A percentile compares a stretch with the other conserved stretches of the same genome.
Evolutionary conservation across 805 yeast species (phyloP).

Genomic region (Candida awuae): DNA sequence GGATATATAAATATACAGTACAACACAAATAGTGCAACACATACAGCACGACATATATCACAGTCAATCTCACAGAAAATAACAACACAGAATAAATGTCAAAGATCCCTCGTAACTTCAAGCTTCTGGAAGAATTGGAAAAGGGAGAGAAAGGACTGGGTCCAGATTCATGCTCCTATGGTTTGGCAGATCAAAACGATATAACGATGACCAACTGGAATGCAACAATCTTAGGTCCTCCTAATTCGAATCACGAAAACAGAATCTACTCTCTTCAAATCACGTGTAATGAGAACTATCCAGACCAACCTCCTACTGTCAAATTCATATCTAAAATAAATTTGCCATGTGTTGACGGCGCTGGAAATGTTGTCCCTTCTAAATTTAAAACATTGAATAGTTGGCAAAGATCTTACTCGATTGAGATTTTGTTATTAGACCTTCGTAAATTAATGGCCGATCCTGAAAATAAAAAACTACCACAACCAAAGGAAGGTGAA

Average conservation of each 20-base stretch:
- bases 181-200: conserved; percentile 83
- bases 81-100: conserved; percentile 17
- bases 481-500: conserved; percentile 89
- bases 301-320: conserved; percentile 82
- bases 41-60: not conserved
- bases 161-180: conserved; percentile 94
- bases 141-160: conserved; percentile 98
- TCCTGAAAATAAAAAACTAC: conserved; percentile 69
- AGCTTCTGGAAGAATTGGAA: conserved; percentile 90
- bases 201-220: conserved; percentile 94
- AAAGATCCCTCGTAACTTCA: conserved; percentile 75
- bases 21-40: too few species aligned
- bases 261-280: conserved; percentile 80
- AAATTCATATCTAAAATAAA: conserved; percentile 77
- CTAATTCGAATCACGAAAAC: conserved; percentile 74
- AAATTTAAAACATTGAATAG: conserved; percentile 61
- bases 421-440: conserved; percentile 89
- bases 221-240: conserved; percentile 97
- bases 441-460: conserved; percentile 86
- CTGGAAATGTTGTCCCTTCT: conserved; percentile 46
- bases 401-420: conserved; percentile 87
- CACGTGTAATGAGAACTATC: conserved; percentile 77
- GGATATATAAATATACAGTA: too few species aligned
- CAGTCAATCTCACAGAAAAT: not conserved
- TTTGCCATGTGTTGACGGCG: conserved; percentile 79